A percentile compares a stretch with the other conserved stretches of the same genome.
phyloP scores from a whole-genome alignment of 306 rosid genomes.

The Crataegus laevigata region DNA sequence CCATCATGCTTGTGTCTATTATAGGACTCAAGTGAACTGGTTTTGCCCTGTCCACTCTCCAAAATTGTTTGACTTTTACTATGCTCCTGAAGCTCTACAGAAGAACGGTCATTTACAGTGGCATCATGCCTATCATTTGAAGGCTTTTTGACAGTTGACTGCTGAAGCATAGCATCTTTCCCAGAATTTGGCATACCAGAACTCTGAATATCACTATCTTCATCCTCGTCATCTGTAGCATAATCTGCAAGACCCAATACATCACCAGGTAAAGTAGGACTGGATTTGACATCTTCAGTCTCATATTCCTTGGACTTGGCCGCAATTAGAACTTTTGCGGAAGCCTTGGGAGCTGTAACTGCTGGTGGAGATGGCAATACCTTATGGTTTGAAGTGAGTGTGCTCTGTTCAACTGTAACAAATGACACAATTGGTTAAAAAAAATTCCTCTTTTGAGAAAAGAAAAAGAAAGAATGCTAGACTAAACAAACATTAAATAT shows the following conservation, averaged over 20 bases:
- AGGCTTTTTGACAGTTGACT: slow-evolving; percentile 22
- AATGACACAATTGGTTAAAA: neutral
- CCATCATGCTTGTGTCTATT: slow-evolving; percentile 29
- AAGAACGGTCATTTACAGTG: slow-evolving; percentile 33
- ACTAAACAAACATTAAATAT: neutral
- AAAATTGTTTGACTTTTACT: slow-evolving; percentile 21
- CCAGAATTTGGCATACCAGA: slow-evolving; percentile 38
- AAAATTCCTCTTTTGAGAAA: neutral
- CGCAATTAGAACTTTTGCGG: slow-evolving; percentile 65
- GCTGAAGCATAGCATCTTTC: slow-evolving; percentile 25
- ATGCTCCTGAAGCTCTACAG: slow-evolving; percentile 25
- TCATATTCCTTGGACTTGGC: slow-evolving; percentile 48
- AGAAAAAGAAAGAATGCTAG: neutral
- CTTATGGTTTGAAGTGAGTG: slow-evolving; percentile 44
- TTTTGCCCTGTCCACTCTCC: slow-evolving; percentile 29
- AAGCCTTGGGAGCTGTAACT: slow-evolving; percentile 43
- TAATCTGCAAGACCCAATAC: slow-evolving; percentile 92
- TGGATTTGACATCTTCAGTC: slow-evolving; percentile 43
- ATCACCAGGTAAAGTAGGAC: slow-evolving; percentile 68
- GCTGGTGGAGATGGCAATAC: slow-evolving; percentile 36
- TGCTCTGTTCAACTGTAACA: slow-evolving; percentile 40
- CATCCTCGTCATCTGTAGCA: slow-evolving; percentile 72
- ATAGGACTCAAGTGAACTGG: slow-evolving; percentile 27
- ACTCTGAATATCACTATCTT: slow-evolving; percentile 53
- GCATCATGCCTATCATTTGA: slow-evolving; percentile 24